These are phyloP conservation scores for Sarocladium strictum DNA, from an alignment of 2,329 filamentous ascomycete species.

Conservation along the genomic window DNA sequence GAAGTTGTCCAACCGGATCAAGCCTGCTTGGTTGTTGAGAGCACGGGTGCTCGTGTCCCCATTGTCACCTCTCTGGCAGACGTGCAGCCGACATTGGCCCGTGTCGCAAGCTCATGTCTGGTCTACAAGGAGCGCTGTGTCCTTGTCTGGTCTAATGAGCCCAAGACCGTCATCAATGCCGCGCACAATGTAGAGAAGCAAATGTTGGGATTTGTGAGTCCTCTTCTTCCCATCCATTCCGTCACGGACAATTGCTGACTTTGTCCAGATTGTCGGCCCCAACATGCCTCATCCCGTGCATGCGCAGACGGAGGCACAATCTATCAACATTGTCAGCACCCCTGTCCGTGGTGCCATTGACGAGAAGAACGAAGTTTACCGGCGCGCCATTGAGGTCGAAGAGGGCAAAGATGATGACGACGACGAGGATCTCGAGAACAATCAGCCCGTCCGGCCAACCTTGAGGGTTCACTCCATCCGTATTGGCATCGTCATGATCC, in stretches of 20 bases:
- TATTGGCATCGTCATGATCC: conserved; percentile 20
- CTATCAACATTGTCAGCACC: conserved; percentile 7
- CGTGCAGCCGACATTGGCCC: conserved; percentile 13
- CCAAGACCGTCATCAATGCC: conserved; percentile 17
- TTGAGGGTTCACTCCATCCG: conserved; percentile 18
- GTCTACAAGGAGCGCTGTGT: conserved; percentile 17
- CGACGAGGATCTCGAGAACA: conserved; percentile 18
- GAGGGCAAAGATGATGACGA: conserved; percentile 17
- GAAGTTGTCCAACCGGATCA: conserved; percentile 17
- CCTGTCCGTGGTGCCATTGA: conserved; percentile 20
- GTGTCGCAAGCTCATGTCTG: conserved; percentile 17
- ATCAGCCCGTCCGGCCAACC: conserved; percentile 15
- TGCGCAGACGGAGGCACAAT: conserved; percentile 15
- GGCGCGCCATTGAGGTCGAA: conserved; percentile 19
- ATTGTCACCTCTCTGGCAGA: conserved; percentile 15
- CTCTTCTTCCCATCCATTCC: background rate
- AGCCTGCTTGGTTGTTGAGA: conserved; percentile 15
- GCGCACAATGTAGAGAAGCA: conserved; percentile 21
- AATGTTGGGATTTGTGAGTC: conserved; percentile 19
- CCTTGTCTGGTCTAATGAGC: conserved; percentile 19
- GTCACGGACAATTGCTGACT: background rate
- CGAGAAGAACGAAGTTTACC: conserved; percentile 19
- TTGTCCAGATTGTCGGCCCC: conserved; percentile 14
- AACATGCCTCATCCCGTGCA: conserved; percentile 18
- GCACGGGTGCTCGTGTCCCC: conserved; percentile 19